Evolutionary conservation across 257 asterid species (phyloP).

Genomic region (Solanum corneliomulleri): DNA sequence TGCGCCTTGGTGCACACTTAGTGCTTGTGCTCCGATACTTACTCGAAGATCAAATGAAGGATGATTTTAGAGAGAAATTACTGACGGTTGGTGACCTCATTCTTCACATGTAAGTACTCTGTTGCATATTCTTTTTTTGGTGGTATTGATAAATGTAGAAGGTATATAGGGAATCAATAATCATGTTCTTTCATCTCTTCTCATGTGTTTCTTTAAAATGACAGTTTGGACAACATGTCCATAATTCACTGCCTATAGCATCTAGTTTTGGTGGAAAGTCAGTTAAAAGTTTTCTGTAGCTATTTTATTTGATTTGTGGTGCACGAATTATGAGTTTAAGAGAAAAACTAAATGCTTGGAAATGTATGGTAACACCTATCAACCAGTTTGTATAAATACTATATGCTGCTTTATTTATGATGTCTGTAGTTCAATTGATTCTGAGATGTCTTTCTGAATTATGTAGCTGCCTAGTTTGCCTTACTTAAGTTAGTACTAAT

Average conservation of each 20-base stretch:
- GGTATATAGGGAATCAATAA: background rate
- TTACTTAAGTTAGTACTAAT: background rate
- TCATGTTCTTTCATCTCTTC: background rate
- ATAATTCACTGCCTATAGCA: background rate
- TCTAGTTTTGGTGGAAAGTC: background rate
- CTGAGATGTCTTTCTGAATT: background rate
- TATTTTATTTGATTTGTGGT: background rate
- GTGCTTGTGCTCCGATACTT: conserved; percentile 87
- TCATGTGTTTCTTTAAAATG: background rate
- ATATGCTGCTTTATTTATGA: background rate
- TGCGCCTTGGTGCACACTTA: conserved; percentile 97
- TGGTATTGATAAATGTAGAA: background rate
- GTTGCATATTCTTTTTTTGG: background rate
- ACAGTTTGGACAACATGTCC: background rate
- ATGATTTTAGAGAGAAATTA: conserved; percentile 72
- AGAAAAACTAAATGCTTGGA: background rate
- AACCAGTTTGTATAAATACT: background rate
- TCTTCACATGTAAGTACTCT: conserved; percentile 70
- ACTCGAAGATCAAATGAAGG: conserved; percentile 73
- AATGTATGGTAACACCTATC: background rate
- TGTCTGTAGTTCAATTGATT: background rate
- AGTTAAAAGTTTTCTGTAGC: background rate
- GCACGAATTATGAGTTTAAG: background rate
- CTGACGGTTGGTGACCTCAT: conserved; percentile 87
- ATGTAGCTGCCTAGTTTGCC: background rate